These are phyloP conservation scores for Hypoxylon sp. DNA, from an alignment of 2,329 filamentous ascomycete species.

Conservation along the genomic window DNA sequence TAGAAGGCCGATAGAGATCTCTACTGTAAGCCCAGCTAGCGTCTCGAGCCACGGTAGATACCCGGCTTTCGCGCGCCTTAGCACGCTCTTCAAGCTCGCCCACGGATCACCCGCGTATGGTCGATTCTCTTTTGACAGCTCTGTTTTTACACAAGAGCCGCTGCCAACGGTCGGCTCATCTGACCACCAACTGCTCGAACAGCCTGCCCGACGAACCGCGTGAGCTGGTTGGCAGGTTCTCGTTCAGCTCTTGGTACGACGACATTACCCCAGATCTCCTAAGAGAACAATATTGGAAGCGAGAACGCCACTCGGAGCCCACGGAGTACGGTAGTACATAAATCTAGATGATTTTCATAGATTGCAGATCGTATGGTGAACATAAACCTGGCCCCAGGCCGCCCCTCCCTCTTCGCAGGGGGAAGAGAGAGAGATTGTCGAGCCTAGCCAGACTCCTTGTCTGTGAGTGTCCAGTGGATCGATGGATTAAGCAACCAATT, in stretches of 20 bases:
- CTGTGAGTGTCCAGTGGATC: constrained; percentile 26
- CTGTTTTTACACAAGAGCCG: constrained; percentile 4
- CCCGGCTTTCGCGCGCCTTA: constrained; percentile 17
- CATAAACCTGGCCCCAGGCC: constrained; percentile 6
- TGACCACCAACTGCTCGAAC: constrained; percentile 24
- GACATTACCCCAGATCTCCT: background rate
- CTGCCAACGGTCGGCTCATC: constrained; percentile 12
- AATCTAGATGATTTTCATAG: constrained; percentile 41
- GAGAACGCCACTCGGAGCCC: background rate
- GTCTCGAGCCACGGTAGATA: constrained; percentile 36
- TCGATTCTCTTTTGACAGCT: constrained; percentile 17
- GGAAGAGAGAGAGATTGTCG: constrained; percentile 14
- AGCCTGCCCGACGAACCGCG: constrained; percentile 32
- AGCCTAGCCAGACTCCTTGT: constrained; percentile 18
- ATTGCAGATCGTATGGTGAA: constrained; percentile 35
- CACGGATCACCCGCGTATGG: constrained; percentile 20
- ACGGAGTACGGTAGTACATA: constrained; percentile 22
- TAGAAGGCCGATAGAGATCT: constrained; percentile 20
- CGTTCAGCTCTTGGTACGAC: no score
- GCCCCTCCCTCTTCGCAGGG: background rate
- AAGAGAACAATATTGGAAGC: background rate
- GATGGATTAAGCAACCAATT: constrained; percentile 38
- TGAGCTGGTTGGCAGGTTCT: constrained; percentile 32
- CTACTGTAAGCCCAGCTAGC: constrained; percentile 36
- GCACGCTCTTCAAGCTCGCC: constrained; percentile 17